Conservation (phyloP, 2,329 filamentous ascomycete species). For the Neonectria ditissima region DNA sequence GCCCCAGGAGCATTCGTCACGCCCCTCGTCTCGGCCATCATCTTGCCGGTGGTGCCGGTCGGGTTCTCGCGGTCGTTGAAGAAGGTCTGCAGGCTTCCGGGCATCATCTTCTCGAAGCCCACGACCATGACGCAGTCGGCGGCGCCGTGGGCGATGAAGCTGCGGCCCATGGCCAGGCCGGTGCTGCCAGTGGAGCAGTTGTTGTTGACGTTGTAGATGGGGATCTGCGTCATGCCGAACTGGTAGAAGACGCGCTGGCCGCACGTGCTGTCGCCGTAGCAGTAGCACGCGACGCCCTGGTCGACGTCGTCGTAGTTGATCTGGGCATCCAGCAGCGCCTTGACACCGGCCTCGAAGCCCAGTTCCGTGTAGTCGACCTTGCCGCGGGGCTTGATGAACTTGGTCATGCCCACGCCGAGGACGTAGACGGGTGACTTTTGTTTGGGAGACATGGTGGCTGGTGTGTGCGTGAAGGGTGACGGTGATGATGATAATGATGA, state of each 20-base stretch:
- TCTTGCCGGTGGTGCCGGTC: conserved; percentile 75
- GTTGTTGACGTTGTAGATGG: conserved; percentile 98
- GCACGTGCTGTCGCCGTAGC: conserved; percentile 94
- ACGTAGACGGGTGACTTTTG: conserved; percentile 77
- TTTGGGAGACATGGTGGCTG: conserved; percentile 60
- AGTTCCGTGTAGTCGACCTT: conserved; percentile 96
- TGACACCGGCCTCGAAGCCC: conserved; percentile 91
- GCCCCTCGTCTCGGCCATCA: conserved; percentile 87
- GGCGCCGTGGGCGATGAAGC: conserved; percentile 81
- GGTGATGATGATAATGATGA: conserved; percentile 3
- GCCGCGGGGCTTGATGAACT: conserved; percentile 96
- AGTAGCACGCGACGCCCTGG: conserved; percentile 96
- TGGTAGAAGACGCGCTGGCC: conserved; percentile 98
- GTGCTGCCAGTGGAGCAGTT: conserved; percentile 98
- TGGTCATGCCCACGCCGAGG: conserved; percentile 97
- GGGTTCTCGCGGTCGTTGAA: conserved; percentile 90
- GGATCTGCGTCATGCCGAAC: conserved; percentile 96
- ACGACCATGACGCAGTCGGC: conserved; percentile 92
- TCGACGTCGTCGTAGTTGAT: conserved; percentile 98
- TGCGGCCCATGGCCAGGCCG: conserved; percentile 85
- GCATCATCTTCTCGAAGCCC: conserved; percentile 98
- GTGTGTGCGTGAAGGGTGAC: neutral
- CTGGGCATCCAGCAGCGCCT: conserved; percentile 85
- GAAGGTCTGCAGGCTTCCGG: conserved; percentile 84
- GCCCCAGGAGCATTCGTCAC: conserved; percentile 85